phyloP scores from a whole-genome alignment of 148 eudicot genomes.

The Camellia sinensis region DNA sequence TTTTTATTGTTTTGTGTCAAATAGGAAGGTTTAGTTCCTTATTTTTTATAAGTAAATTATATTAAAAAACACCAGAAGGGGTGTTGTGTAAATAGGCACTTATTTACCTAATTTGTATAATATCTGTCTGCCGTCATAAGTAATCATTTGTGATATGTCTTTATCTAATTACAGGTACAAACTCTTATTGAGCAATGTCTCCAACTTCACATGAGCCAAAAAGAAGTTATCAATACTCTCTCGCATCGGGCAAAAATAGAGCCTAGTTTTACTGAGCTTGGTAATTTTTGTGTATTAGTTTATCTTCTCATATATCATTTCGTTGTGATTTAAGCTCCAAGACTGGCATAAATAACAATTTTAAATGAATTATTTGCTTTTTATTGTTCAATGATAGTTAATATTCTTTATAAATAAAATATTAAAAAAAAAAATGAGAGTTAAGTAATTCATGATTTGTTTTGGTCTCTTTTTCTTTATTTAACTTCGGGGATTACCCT shows the following conservation, averaged over 20 bases:
- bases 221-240: conserved; percentile 58
- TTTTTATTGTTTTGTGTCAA: not conserved
- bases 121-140: not conserved
- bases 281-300: conserved; percentile 30
- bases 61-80: no score
- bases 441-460: no score
- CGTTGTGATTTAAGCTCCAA: not conserved
- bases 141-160: not conserved
- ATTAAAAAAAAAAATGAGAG: no score
- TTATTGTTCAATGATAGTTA: not conserved
- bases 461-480: not conserved
- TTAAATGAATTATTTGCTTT: not conserved
- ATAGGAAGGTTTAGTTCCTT: not conserved
- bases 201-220: conserved; percentile 76
- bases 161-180: conserved; percentile 53
- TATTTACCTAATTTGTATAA: not conserved
- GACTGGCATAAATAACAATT: not conserved
- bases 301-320: not conserved
- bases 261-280: conserved; percentile 69
- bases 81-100: no score
- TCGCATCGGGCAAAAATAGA: conserved; percentile 60
- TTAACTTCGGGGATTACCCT: not conserved
- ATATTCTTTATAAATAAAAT: no score
- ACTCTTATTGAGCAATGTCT: conserved; percentile 83
- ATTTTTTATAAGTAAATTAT: no score